Evolutionary conservation across 495 filamentous ascomycete species (phyloP).

Genomic region (Penicillium bialowiezense): DNA sequence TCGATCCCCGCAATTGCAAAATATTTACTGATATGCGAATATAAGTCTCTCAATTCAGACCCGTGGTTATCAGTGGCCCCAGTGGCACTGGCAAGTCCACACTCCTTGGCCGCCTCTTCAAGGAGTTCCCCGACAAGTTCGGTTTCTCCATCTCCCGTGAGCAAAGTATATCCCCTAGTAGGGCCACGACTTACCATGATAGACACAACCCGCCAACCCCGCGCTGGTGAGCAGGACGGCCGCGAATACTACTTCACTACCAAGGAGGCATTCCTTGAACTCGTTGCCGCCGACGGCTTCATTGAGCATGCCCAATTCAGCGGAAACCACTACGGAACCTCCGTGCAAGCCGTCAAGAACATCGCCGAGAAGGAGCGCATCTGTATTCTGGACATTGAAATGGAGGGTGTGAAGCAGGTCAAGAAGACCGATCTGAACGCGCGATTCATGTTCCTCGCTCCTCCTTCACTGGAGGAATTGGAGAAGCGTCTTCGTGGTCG

Average conservation of each 20-base stretch:
- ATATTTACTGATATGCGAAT: not conserved
- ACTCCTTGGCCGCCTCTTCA: constrained; percentile 70
- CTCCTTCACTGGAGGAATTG: constrained; percentile 70
- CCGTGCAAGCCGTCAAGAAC: constrained; percentile 69
- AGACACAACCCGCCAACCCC: constrained; percentile 77
- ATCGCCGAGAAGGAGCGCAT: constrained; percentile 57
- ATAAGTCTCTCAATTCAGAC: constrained; percentile 46
- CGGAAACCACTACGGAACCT: constrained; percentile 87
- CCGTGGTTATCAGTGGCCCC: constrained; percentile 84
- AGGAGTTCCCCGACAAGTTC: constrained; percentile 68
- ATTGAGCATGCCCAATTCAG: constrained; percentile 87
- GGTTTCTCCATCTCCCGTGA: constrained; percentile 72
- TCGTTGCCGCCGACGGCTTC: constrained; percentile 71
- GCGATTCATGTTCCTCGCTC: constrained; percentile 81
- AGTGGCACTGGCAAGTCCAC: constrained; percentile 88
- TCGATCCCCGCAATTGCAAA: not conserved
- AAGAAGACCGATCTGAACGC: constrained; percentile 71
- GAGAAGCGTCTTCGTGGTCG: constrained; percentile 76
- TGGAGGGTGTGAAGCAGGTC: constrained; percentile 98
- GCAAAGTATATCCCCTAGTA: not conserved
- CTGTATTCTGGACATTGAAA: constrained; percentile 75
- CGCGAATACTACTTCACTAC: constrained; percentile 79
- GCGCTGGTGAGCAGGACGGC: constrained; percentile 71
- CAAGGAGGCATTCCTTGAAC: constrained; percentile 63
- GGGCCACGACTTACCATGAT: not conserved